Evolutionary conservation across 805 yeast species (phyloP), one percentile per base, ranked within the genome.

Genomic region (Grigorovia transvaalensis): DNA sequence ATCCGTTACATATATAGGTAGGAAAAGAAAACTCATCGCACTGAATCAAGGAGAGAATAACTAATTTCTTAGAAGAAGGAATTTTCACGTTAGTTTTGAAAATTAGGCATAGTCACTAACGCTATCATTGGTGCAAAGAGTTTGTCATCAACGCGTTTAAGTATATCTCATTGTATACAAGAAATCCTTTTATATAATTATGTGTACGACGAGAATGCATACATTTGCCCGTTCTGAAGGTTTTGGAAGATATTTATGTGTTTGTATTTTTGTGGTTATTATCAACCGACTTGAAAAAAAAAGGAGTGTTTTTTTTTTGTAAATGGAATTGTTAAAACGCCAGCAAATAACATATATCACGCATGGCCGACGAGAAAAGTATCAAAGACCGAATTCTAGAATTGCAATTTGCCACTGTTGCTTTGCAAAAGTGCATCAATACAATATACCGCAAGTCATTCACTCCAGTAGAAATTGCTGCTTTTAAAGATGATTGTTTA

Each of bases 1-100:
- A 1, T 78, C 85, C 9, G 76, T 85, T 55, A 76, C 83, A 46
- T 76, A 76, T 51, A 62, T 79, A 60, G 77, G 82, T 11, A 65
- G 65, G 45, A 63, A 65, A 30, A 64, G 68, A 53, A 63, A 62
- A 50, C 56, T 67, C 2, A 61, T 56, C 20, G 65, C 69, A 1
- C 68, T 66, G 27, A 23, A 23, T 4, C 57, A 58, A 48, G 50
- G 51, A 47, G 46, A 48, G 23, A 41, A 49, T 23, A 9, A 38
- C 51, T 33, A 46, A 46, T 20, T 18, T n/a, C n/a, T 42, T 12
- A 18, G 13, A 18, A 19, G 15, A 3, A 23, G 27, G 27, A 23
- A 23, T 23, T 23, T 23, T 6, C 27, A 38, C n/a, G 4, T 13
- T 18, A 13, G 2, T 38, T 18, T 15, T 38, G 20, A 51, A 35